Evolutionary conservation across 2,329 filamentous ascomycete genomes (phyloP), one percentile per base, ranked within the genome.

Genomic region (Epicoccum sorghinum): DNA sequence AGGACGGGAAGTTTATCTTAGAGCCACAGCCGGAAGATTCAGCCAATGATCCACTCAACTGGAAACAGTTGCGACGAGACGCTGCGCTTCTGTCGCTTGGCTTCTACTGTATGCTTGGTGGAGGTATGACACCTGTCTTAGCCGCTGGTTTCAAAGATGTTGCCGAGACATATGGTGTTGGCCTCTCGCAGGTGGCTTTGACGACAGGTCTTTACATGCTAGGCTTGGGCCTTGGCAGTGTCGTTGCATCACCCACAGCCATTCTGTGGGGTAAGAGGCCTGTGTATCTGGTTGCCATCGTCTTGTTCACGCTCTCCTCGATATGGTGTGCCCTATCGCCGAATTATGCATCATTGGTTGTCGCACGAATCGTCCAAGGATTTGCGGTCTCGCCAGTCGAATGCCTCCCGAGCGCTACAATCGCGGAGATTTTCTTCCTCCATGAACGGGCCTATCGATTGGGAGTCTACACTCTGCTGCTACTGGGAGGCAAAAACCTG

Each of bases 201-300:
- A 98, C 93, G 0, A 96, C 93, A 0, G 93, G 93, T 0, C 78
- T 97, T 12, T 97, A 91, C 77, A 97, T 98, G 93, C 82, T 96
- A 84, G 95, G 95, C 0, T 78, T 98, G 35, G 93, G 93, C 1
- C 66, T 97, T 1, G 93, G 93, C 2, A 91, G 87, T 14, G 87
- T 97, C 6, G 70, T 98, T 47, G 88, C 89, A 66, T 95, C 90
- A 0, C 95, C 93, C 0, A 97, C 93, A 0, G 93, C 93, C 27
- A 97, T 98, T 57, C 72, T 97, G 0, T 97, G 79, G 55, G 95
- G 93, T 1, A 98, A 98, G 76, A 83, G 93, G 10, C 92, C 93
- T 0, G 90, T 98, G 0, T 98, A 98, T 71, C 83, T 98, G 22
- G 81, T 82, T 25, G 88, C 91, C 14, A 84, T 89, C 29, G 75